A percentile compares a stretch with the other conserved stretches of the same genome.
These are phyloP conservation scores for Ceriops zippeliana DNA, from an alignment of 345 rosid species.

Conservation along the genomic window DNA sequence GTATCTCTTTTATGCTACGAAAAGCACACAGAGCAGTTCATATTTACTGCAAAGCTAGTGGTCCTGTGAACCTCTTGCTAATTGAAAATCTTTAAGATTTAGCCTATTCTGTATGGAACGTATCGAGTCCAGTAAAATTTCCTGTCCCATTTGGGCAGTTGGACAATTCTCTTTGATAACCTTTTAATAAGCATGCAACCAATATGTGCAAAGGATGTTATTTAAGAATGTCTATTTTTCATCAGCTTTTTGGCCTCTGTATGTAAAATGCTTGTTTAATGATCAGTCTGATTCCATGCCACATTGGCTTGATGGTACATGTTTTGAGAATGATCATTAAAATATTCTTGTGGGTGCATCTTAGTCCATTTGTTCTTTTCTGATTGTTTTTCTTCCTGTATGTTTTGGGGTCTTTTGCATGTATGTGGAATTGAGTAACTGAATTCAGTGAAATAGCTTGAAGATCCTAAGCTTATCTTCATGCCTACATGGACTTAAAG, in stretches of 20 bases:
- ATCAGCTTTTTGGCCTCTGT: background rate
- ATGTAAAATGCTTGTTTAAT: background rate
- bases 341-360: background rate
- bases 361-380: conserved; percentile 1
- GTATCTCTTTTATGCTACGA: background rate
- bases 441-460: no score
- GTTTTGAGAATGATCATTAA: background rate
- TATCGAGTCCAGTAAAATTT: background rate
- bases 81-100: conserved; percentile 1
- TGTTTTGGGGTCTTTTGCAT: no score
- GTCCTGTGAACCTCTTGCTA: background rate
- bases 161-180: no score
- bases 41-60: background rate
- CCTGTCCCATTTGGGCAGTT: no score
- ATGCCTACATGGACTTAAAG: background rate
- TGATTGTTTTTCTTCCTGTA: background rate
- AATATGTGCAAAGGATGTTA: no score
- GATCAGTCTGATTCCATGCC: background rate
- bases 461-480: no score
- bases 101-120: background rate
- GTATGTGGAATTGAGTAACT: no score
- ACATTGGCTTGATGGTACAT: background rate
- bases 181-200: background rate
- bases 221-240: no score
- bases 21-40: background rate